Conservation (phyloP, 371 early-diverging fungal genomes). For the Aphelidium insulamus region DNA sequence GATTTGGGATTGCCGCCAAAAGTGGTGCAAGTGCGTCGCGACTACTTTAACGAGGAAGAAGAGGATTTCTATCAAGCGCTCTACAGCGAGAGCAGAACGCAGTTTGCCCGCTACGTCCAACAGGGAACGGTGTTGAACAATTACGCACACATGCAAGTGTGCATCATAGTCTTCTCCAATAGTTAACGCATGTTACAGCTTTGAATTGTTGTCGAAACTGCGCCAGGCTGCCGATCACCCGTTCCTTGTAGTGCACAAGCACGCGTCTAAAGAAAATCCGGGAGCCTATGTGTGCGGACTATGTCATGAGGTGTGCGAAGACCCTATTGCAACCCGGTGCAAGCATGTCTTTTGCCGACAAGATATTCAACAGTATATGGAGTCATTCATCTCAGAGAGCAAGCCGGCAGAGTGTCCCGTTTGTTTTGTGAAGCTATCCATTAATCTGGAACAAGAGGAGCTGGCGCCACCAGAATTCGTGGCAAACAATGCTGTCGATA, state of each 20-base stretch:
- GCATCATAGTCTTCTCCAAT: not conserved
- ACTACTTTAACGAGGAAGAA: slow-evolving; percentile 74
- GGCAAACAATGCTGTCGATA: slow-evolving; percentile 3
- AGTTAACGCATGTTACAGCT: slow-evolving; percentile 2
- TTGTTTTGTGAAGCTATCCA: slow-evolving; percentile 52
- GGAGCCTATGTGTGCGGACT: slow-evolving; percentile 44
- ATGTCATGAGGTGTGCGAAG: slow-evolving; percentile 72
- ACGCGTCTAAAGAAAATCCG: slow-evolving; percentile 13
- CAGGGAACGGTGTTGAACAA: slow-evolving; percentile 74
- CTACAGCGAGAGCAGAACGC: slow-evolving; percentile 47
- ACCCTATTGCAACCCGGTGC: slow-evolving; percentile 73
- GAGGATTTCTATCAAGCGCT: slow-evolving; percentile 76
- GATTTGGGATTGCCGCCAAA: slow-evolving; percentile 85
- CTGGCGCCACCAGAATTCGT: not conserved
- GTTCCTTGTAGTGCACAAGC: slow-evolving; percentile 39
- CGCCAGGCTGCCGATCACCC: slow-evolving; percentile 76
- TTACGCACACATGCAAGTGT: slow-evolving; percentile 64
- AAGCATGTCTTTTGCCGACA: slow-evolving; percentile 74
- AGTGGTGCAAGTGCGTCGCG: slow-evolving; percentile 48
- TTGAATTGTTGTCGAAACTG: slow-evolving; percentile 51
- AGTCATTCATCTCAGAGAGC: slow-evolving; percentile 14
- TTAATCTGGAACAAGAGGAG: slow-evolving; percentile 33
- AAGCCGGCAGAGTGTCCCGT: slow-evolving; percentile 47
- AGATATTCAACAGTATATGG: slow-evolving; percentile 28
- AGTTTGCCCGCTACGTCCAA: slow-evolving; percentile 64